Base-by-base conservation (phyloP, 176 grass and related monocot species). In the Alopecurus myosuroides region DNA sequence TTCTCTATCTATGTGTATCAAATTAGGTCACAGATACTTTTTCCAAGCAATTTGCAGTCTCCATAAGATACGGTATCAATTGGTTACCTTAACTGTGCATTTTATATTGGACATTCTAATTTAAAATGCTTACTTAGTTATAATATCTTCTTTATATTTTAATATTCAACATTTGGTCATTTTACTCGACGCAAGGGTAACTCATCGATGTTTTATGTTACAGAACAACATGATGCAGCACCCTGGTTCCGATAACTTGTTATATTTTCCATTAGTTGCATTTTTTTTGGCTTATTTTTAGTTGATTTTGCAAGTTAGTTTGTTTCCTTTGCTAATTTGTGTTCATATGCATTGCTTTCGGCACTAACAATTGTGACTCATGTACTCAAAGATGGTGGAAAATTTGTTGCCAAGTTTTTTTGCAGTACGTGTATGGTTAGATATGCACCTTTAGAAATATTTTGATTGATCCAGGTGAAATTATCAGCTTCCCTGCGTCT, bases 401-500 rank as follows among this genome's bases (percentile, higher is more conserved):
- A 93, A 79, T 98, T 98, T 85, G 92, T 95, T 20, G 93, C 93
- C 2, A 98, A 98, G 81, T 95, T 98, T 83, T 98, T 98, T 53
- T 86, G 93, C 22, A 93, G 96, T 65, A 98, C n/a, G n/a, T 86
- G 26, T 55, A 48, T 9, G 7, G 73, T 67, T 71, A 72, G 56
- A 51, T 51, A 15, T 17, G 26, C 18, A 50, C 7, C n/a, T 63
- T 13, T 34, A 23, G 58, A 75, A 62, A 28, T 7, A 10, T 64
- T 23, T 49, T 63, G 5, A 39, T 26, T 64, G n/a, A 72, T 74
- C 9, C 50, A 64, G 41, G 7, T 41, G 34, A 42, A n/a, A 66
- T 2, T 36, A 68, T 45, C 25, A 76, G 11, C 18, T 33, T 73
- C 30, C 4, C 2, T 81, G 18, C 10, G 33, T 2, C n/a, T 64